Evolutionary conservation across 768 basidiomycete species (phyloP).

Genomic region (Rhodosporidiobolus sp.): DNA sequence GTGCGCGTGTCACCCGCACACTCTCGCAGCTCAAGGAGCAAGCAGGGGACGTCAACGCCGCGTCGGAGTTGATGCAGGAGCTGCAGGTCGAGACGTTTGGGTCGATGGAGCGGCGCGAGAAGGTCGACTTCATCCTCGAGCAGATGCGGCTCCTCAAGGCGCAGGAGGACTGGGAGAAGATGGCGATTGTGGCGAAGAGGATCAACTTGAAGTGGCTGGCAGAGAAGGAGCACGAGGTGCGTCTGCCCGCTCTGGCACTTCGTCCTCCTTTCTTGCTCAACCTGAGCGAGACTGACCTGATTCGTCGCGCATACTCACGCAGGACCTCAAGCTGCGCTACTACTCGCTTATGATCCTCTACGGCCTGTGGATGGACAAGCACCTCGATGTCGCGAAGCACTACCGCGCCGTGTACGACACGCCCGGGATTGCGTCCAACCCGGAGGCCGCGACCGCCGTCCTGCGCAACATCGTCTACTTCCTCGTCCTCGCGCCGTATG

Average conservation of each 20-base stretch:
- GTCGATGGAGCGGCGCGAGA: conserved; percentile 95
- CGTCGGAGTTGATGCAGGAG: conserved; percentile 87
- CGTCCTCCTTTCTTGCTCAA: background rate
- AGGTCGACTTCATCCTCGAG: conserved; percentile 96
- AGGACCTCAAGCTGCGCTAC: conserved; percentile 94
- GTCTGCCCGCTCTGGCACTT: conserved; percentile 28
- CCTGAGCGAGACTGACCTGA: background rate
- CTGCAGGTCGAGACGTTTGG: conserved; percentile 99
- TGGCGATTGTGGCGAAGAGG: conserved; percentile 84
- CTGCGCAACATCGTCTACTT: conserved; percentile 94
- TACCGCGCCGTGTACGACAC: conserved; percentile 98
- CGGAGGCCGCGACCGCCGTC: conserved; percentile 56
- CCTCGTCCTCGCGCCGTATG: conserved; percentile 85
- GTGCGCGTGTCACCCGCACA: conserved; percentile 86
- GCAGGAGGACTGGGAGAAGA: conserved; percentile 78
- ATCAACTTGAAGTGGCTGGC: conserved; percentile 90
- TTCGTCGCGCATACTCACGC: background rate
- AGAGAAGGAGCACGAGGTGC: conserved; percentile 79
- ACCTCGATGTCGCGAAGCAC: conserved; percentile 90
- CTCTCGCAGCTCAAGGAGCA: conserved; percentile 82
- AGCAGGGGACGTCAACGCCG: conserved; percentile 58
- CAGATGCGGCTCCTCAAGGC: conserved; percentile 88
- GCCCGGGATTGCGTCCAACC: conserved; percentile 69
- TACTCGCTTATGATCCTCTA: conserved; percentile 96
- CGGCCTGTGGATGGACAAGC: conserved; percentile 75